Evolutionary conservation across 2,329 filamentous ascomycete species (phyloP), one percentile per base, ranked within the genome.

Genomic region (Ceratocystiopsis sp.): DNA sequence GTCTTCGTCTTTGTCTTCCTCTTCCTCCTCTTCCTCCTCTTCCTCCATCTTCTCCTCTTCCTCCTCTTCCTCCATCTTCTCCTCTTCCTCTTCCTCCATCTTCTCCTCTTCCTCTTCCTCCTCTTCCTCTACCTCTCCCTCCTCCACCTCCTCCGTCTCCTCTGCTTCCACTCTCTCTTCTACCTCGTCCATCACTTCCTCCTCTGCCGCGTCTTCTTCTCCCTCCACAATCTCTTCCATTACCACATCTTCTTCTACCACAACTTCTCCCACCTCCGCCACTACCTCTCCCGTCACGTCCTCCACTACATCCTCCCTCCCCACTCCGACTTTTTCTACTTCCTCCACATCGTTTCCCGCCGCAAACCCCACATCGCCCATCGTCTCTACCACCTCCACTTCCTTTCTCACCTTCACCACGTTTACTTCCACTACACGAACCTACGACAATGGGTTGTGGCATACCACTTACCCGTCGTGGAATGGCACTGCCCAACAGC

Each of bases 381-480:
- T 47, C 11, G 42, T 48, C 15, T 29, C 43, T 15, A 47, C 49
- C 14, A 45, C 45, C 15, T 36, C 42, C 6, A 29, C 46, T 11
- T 36, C 51, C 18, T 46, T n/a, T n/a, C n/a, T 45, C 29, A 34
- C 14, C 39, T n/a, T 37, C 18, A 37, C 38, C n/a, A 4, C 17
- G n/a, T 37, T 16, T 18, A 37, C n/a, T 7, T 13, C 15, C n/a
- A 49, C 51, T 33, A 48, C 19, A 4, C 19, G 44, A 18, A 57
- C 57, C 13, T 56, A 61, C 36, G 64, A 68, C 44, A 49, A 68
- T 42, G 65, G 66, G 16, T 53, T 53, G 41, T 68, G 66, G 67
- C 63, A 65, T 45, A 65, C 65, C 4, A 58, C 58, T 0, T 68
- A 67, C 43, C 62, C 63, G 3, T 37, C 61, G 0, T 66, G 62